phyloP scores from a whole-genome alignment of 495 filamentous ascomycete species.

The Trichodelitschia bisporula region DNA sequence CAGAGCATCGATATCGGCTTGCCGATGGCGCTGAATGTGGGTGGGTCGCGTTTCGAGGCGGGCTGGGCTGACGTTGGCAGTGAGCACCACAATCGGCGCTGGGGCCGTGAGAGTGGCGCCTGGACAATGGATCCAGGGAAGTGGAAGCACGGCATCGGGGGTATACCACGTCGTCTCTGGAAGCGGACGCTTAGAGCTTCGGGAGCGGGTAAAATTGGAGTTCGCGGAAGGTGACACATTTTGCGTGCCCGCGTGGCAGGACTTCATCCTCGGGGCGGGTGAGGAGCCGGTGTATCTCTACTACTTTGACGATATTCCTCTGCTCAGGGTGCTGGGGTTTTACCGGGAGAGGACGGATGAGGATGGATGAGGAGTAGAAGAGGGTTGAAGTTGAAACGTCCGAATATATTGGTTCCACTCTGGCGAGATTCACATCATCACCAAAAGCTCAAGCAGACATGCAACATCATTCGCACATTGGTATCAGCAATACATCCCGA shows the following conservation, averaged over 20 bases:
- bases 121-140: constrained; percentile 8
- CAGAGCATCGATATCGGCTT: no score
- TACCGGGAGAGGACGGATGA: constrained; percentile 18
- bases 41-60: constrained; percentile 14
- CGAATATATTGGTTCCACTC: no score
- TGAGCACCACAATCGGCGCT: constrained; percentile 16
- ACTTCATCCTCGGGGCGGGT: constrained; percentile 19
- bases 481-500: no score
- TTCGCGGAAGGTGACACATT: constrained; percentile 22
- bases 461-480: no score
- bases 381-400: no score
- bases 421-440: no score
- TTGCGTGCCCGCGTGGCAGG: constrained; percentile 21
- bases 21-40: no score
- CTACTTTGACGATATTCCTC: constrained; percentile 22
- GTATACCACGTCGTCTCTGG: constrained; percentile 21
- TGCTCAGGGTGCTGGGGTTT: constrained; percentile 21
- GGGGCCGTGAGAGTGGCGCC: constrained; percentile 16
- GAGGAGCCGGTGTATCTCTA: constrained; percentile 20
- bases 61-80: constrained; percentile 15
- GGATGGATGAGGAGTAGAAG: no score
- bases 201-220: constrained; percentile 11
- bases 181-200: constrained; percentile 14
- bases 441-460: no score
- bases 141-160: constrained; percentile 18